Evolutionary conservation across 2,329 filamentous ascomycete species (phyloP).

Genomic region (Ceratocystis alfenasii): DNA sequence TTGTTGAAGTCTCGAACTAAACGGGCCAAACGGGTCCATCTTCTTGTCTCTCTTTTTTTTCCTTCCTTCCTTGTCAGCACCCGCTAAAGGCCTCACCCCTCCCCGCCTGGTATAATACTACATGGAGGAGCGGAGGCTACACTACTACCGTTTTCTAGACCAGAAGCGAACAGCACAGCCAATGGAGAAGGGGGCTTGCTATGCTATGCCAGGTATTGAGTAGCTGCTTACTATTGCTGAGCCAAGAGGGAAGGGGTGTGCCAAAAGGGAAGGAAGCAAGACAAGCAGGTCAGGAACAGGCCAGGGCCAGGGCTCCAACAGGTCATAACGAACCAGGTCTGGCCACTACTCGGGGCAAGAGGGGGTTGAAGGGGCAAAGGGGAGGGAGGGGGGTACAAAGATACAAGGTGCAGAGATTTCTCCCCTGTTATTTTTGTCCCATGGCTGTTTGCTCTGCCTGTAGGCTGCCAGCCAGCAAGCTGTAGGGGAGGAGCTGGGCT

Average conservation of each 20-base stretch:
- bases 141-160: not conserved
- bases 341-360: not conserved
- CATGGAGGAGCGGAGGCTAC: not conserved
- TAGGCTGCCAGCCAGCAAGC: not conserved
- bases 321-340: not conserved
- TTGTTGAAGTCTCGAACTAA: constrained; percentile 6
- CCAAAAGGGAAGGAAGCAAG: too few relatives aligned
- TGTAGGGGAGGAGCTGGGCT: not conserved
- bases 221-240: too few relatives aligned
- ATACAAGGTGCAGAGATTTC: not conserved
- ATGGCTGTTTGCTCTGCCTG: not conserved
- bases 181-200: too few relatives aligned
- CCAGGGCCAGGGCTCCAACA: not conserved
- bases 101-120: not conserved
- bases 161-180: too few relatives aligned
- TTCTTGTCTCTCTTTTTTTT: not conserved
- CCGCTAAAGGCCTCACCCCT: not conserved
- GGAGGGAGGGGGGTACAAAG: not conserved
- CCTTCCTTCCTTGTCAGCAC: not conserved
- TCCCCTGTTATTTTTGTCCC: not conserved
- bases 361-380: not conserved
- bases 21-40: not conserved
- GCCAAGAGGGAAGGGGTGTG: too few relatives aligned
- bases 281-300: not conserved
- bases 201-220: too few relatives aligned